Conservation (phyloP, 2,329 filamentous ascomycete species). For the Purpureocillium lavendulum region DNA sequence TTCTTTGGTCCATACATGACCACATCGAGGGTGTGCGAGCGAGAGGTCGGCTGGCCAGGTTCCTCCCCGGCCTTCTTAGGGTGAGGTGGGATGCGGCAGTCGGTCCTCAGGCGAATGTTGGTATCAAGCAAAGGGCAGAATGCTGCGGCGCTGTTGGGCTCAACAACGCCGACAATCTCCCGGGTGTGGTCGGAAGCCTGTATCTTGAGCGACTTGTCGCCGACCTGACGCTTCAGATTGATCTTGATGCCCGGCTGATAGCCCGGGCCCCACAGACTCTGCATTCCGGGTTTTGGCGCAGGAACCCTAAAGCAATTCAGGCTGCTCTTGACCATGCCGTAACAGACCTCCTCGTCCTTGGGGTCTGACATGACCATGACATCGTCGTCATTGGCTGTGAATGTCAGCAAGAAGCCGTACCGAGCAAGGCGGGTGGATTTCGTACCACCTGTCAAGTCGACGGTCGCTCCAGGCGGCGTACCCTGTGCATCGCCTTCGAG, state of each 20-base stretch:
- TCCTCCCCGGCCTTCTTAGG: constrained; percentile 55
- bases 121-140: constrained; percentile 69
- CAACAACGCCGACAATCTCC: constrained; percentile 67
- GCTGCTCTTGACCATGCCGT: constrained; percentile 64
- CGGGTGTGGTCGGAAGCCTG: constrained; percentile 65
- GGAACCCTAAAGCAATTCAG: constrained; percentile 63
- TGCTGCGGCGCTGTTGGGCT: constrained; percentile 55
- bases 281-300: constrained; percentile 54
- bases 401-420: constrained; percentile 23
- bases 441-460: constrained; percentile 51
- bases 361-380: constrained; percentile 49
- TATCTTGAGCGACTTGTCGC: constrained; percentile 52
- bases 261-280: constrained; percentile 45
- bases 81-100: constrained; percentile 62
- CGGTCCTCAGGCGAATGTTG: constrained; percentile 56
- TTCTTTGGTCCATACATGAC: constrained; percentile 73
- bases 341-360: constrained; percentile 67
- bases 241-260: constrained; percentile 72
- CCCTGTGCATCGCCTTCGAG: constrained; percentile 28
- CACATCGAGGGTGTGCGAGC: constrained; percentile 56
- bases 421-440: neutral
- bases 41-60: constrained; percentile 53
- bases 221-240: constrained; percentile 50
- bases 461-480: constrained; percentile 31
- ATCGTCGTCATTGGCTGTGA: constrained; percentile 44